Evolutionary conservation across 495 filamentous ascomycete genomes (phyloP), one percentile per base, ranked within the genome.

Genomic region (Hypoxylon fragiforme): DNA sequence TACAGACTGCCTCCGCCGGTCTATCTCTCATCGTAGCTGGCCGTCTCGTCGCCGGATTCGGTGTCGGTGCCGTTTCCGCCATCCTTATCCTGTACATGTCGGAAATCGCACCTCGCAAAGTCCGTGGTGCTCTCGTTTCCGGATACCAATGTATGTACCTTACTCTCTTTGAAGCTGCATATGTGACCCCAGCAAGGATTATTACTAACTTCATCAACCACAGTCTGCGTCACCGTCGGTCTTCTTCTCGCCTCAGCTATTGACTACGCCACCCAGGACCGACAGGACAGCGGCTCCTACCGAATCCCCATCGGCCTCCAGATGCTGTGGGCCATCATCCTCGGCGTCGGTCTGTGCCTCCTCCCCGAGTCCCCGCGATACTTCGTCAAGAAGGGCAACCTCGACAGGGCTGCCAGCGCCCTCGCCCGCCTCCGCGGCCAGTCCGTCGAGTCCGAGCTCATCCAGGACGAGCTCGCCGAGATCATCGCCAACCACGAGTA

Each of bases 401-500:
- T 87, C 51, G 78, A 84, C 39, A 68, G 70, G 30, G 89, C 90
- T 30, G 76, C 79, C 49, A 74, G 75, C 44, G 66, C 85, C 0
- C 83, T 94, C 20, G 70, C 80, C 22, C 80, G 79, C 56, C 81
- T 94, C 26, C 86, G 89, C 50, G 80, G 85, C 51, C 78, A 91
- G 57, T 74, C 83, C 22, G 37, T 77, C 34, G 82, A 85, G 20
- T 82, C 86, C 54, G 76, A 84, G 3, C 78, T 80, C 59, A 70
- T 94, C 60, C 68, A 85, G 62, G 76, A 79, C 37, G 90, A 95
- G 59, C 80, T 92, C 11, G 74, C 85, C 18, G 90, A 95, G 72
- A 90, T 95, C 63, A 80, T 87, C 53, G 87, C 88, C 60, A 91
- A 90, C 74, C 82, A 91, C 70, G 87, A 92, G 66, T 88, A 86